These are phyloP conservation scores for Kodamaea hsintzibuensis DNA, from an alignment of 805 yeast species.

Conservation along the genomic window DNA sequence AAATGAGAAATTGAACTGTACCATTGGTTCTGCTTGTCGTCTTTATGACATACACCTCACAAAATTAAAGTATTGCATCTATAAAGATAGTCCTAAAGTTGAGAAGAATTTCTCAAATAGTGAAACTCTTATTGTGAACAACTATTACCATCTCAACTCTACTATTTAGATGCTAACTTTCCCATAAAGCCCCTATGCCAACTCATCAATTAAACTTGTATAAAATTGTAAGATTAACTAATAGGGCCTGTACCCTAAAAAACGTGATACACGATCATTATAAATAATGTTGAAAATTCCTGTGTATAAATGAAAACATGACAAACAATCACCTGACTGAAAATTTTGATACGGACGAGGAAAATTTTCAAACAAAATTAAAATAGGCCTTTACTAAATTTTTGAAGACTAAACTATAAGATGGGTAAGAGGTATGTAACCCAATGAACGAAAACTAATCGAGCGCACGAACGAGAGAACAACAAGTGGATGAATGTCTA, in stretches of 20 bases:
- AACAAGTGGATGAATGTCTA: background rate
- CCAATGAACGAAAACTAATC: background rate
- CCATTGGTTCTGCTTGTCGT: no score
- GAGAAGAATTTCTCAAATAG: no score
- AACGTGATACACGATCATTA: background rate
- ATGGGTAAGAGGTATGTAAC: constrained; percentile 24
- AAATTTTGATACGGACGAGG: background rate
- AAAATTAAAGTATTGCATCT: no score
- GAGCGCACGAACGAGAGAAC: background rate
- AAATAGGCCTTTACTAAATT: background rate
- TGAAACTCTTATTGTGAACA: no score
- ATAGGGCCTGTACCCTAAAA: background rate
- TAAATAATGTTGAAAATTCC: no score
- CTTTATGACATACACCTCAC: no score
- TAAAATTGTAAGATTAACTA: background rate
- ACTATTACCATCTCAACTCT: no score
- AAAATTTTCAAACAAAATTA: constrained; percentile 7
- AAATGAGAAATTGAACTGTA: no score
- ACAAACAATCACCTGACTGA: background rate
- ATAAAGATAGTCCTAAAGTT: no score
- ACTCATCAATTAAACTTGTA: background rate
- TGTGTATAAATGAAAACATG: background rate
- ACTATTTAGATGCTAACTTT: no score
- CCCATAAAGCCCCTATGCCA: no score
- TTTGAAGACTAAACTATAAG: constrained; percentile 3